phyloP scores from a whole-genome alignment of 768 basidiomycete genomes.

The Leccinum obscurum region DNA sequence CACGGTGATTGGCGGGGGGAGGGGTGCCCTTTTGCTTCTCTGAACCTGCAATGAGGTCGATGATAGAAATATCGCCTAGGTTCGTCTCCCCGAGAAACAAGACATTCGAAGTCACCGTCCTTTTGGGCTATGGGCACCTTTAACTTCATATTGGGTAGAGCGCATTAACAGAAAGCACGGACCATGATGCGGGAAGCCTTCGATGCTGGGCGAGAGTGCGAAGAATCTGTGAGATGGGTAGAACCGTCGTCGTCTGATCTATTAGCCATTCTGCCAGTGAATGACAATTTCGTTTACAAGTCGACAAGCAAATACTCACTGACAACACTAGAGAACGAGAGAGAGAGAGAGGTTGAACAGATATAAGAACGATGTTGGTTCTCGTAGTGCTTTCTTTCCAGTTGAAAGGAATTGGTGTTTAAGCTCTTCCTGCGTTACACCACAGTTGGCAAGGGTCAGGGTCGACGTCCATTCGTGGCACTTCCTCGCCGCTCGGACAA shows the following conservation, averaged over 20 bases:
- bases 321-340: neutral
- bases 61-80: constrained; percentile 18
- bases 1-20: neutral
- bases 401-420: neutral
- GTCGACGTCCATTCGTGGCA: neutral
- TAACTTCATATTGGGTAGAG: constrained; percentile 2
- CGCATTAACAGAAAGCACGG: neutral
- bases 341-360: neutral
- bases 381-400: neutral
- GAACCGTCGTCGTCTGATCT: constrained; percentile 15
- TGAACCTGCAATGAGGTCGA: constrained; percentile 19
- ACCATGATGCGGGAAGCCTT: constrained; percentile 14
- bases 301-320: constrained; percentile 12
- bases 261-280: constrained; percentile 16
- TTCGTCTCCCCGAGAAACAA: constrained; percentile 25
- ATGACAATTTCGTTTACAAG: neutral
- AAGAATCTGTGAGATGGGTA: constrained; percentile 7
- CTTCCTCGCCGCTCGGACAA: neutral
- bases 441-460: neutral
- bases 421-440: constrained; percentile 4
- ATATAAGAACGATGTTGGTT: neutral
- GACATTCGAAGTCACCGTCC: constrained; percentile 13
- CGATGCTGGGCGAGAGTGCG: constrained; percentile 14
- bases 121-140: constrained; percentile 12
- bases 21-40: neutral